phyloP scores from a whole-genome alignment of 345 rosid genomes.

The Garcia nutans region DNA sequence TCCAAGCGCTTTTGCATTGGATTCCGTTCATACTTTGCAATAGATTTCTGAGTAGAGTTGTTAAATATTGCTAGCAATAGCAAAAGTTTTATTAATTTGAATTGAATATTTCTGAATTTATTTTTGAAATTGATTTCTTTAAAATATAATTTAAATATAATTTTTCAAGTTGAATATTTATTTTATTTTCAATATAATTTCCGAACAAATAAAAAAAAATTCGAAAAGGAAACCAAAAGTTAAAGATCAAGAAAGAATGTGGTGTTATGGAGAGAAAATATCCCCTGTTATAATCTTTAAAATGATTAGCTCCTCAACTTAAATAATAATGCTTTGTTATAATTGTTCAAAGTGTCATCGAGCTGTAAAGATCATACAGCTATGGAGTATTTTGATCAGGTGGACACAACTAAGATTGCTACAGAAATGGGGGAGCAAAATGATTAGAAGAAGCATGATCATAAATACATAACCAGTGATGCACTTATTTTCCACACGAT shows the following conservation, averaged over 20 bases:
- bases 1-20: neutral
- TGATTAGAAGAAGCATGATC: neutral
- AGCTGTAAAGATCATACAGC: constrained; percentile 30
- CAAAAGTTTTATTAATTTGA: neutral
- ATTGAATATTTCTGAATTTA: no score
- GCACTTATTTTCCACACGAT: neutral
- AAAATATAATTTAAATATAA: no score
- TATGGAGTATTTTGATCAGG: neutral
- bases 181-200: no score
- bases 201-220: no score
- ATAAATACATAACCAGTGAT: neutral
- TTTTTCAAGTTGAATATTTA: no score
- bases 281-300: neutral
- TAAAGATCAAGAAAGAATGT: no score
- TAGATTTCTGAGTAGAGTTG: neutral
- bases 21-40: neutral
- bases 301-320: neutral
- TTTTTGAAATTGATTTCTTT: no score
- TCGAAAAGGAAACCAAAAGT: no score
- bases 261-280: neutral
- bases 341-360: neutral
- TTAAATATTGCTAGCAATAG: neutral
- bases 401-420: constrained; percentile 25
- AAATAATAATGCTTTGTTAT: neutral
- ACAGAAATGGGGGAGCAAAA: neutral